phyloP scores from a whole-genome alignment of 2,329 filamentous ascomycete species.

The Pestalotiopsis sp. region DNA sequence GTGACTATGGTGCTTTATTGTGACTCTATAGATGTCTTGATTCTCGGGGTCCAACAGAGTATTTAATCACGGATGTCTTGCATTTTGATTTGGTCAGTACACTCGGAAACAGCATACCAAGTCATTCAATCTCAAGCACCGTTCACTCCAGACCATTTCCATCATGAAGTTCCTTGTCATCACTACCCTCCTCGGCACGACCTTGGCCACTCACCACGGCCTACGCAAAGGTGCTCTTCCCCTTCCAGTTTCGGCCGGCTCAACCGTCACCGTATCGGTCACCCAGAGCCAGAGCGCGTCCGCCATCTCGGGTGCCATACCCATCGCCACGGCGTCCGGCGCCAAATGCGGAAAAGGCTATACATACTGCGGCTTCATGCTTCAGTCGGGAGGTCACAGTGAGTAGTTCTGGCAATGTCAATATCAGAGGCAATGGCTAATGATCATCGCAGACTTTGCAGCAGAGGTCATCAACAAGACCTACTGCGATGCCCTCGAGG shows the following conservation, averaged over 20 bases:
- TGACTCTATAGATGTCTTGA: neutral
- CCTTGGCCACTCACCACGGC: neutral
- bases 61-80: neutral
- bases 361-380: slow-evolving; percentile 35
- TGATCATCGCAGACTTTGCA: slow-evolving; percentile 25
- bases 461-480: slow-evolving; percentile 27
- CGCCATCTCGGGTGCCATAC: slow-evolving; percentile 10
- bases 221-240: neutral
- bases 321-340: slow-evolving; percentile 11
- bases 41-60: neutral
- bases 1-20: neutral
- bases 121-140: too few species aligned
- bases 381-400: slow-evolving; percentile 29
- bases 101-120: too few species aligned
- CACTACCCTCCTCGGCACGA: neutral
- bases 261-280: neutral
- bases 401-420: slow-evolving; percentile 14
- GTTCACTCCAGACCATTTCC: neutral
- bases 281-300: slow-evolving; percentile 4
- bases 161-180: neutral
- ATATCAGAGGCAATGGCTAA: neutral
- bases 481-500: slow-evolving; percentile 29
- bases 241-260: neutral
- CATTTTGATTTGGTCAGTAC: too few species aligned
- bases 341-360: slow-evolving; percentile 34